phyloP scores from a whole-genome alignment of 345 rosid species.

The Rubroshorea leprosula region DNA sequence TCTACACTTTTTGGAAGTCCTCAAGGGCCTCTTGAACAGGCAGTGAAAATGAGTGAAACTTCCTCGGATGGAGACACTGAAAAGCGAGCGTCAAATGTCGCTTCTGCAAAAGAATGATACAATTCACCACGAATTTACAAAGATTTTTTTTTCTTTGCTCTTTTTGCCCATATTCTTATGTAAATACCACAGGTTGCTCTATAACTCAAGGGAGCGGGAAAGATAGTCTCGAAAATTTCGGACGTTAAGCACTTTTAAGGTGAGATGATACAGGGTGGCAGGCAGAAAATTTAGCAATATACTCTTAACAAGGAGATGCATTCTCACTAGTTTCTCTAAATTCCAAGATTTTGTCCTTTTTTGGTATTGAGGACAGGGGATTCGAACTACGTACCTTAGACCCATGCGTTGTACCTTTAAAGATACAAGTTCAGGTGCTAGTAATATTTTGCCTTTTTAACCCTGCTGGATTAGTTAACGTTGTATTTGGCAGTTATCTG shows the following conservation, averaged over 20 bases:
- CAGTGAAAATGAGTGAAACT: constrained; percentile 24
- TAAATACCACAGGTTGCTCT: constrained; percentile 41
- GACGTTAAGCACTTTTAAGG: constrained; percentile 7
- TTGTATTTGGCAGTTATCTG: too few species aligned
- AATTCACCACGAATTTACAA: constrained; percentile 2
- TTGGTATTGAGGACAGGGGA: too few species aligned
- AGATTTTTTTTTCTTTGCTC: neutral
- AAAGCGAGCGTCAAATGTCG: constrained; percentile 10
- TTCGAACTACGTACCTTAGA: too few species aligned
- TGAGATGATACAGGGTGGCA: neutral
- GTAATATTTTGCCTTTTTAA: too few species aligned
- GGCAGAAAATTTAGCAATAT: neutral
- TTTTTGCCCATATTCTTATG: constrained; percentile 16
- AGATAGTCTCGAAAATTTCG: constrained; percentile 1
- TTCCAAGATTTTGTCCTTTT: too few species aligned
- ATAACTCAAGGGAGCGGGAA: constrained; percentile 9
- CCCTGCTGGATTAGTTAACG: too few species aligned
- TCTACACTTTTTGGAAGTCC: constrained; percentile 67
- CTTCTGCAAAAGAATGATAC: constrained; percentile 27
- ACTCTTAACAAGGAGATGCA: neutral
- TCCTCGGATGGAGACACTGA: constrained; percentile 11
- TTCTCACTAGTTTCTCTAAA: neutral
- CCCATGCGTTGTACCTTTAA: too few species aligned
- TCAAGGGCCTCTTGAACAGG: constrained; percentile 43
- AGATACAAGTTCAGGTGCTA: too few species aligned